Base-by-base conservation (phyloP, 352 stramenopile species). In the Phytophthora lateralis region DNA sequence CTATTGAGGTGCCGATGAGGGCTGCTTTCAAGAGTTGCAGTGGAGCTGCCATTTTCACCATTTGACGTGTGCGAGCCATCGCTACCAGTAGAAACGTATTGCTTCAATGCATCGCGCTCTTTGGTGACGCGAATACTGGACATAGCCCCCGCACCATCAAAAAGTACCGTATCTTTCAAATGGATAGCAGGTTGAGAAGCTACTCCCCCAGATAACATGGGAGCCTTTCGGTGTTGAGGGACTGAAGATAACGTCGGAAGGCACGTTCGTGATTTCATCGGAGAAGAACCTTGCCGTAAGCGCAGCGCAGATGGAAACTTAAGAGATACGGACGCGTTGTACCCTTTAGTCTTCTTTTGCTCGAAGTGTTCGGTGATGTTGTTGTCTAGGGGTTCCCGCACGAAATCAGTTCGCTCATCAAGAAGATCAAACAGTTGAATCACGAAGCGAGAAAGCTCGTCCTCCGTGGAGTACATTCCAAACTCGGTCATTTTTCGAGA, bases 401-500 rank as follows among this genome's bases (percentile, higher is more conserved):
- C 21, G 0, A 72, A 52, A 54, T 91, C 82, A 0, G 63, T 88
- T 43, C 82, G 63, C 27, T 86, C 75, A 35, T 77, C 69, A 12
- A 77, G 21, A 10, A 77, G 55, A 44, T 77, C 69, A 41, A 77
- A 69, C 12, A 77, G 44, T 15, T 63, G 52, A 20, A 52, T 43
- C 39, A 74, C 60, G 21, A 77, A 63, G 6, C 41, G 50, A 10
- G 55, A 48, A 3, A 91, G 47, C 17, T 89, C 76, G 11, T 74
- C 51, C 39, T 85, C 66, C 0, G 74, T 72, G 17, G 67, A 52
- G 34, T 84, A 89, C 66, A 91, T 89, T 2, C 80, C 82, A 62
- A 90, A 91, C 49, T 82, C 73, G 8, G 87, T 66, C 63, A 91
- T 63, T 42, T 88, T 90, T 45, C 73, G 71, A 43, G 59, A 81